phyloP scores from a whole-genome alignment of 2,329 filamentous ascomycete genomes.

The Orbilia oligospora region DNA sequence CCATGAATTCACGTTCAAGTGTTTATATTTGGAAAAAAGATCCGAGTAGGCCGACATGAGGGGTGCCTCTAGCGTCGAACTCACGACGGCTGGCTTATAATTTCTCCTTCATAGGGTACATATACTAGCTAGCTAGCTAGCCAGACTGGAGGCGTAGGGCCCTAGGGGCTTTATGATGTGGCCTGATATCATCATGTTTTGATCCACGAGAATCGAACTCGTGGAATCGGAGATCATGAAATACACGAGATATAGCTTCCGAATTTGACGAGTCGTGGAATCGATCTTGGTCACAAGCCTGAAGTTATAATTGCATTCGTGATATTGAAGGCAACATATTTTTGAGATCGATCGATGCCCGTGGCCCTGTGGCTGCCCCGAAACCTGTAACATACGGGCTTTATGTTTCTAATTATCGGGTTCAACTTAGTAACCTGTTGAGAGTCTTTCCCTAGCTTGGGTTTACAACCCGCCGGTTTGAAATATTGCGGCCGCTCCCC shows the following conservation, averaged over 20 bases:
- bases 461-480: no score
- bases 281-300: slow-evolving; percentile 4
- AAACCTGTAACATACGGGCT: not conserved
- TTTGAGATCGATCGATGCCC: no score
- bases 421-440: no score
- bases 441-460: no score
- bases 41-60: not conserved
- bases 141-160: no score
- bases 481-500: no score
- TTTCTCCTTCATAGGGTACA: not conserved
- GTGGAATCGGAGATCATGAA: slow-evolving; percentile 8
- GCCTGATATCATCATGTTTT: slow-evolving; percentile 12
- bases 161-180: not conserved
- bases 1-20: not conserved
- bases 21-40: slow-evolving; percentile 22
- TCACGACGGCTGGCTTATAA: not conserved
- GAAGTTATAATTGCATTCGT: not conserved
- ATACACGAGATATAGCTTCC: slow-evolving; percentile 12
- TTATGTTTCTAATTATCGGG: no score
- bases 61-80: not conserved
- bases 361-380: not conserved
- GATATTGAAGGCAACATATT: not conserved
- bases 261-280: not conserved
- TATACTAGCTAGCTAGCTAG: not conserved
- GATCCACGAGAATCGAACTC: not conserved